These are phyloP conservation scores for Lecanicillium sp. DNA, from an alignment of 2,329 filamentous ascomycete genomes.

Conservation along the genomic window DNA sequence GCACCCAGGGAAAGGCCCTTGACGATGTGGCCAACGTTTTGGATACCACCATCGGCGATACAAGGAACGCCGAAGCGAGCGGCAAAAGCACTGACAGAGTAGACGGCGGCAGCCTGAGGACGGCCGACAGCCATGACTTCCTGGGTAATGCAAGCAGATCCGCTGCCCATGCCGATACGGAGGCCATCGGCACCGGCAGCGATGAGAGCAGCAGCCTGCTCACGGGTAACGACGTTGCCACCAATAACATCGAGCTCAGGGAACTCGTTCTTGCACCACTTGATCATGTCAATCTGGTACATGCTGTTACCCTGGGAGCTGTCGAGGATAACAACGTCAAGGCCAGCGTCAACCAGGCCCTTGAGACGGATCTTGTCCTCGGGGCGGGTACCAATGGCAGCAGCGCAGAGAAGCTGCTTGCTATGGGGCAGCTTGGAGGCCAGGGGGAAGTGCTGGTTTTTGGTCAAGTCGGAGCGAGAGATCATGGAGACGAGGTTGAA, in stretches of 20 bases:
- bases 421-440: conserved; percentile 94
- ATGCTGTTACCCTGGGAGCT: conserved; percentile 97
- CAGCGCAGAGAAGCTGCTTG: conserved; percentile 94
- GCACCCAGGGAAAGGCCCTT: conserved; percentile 94
- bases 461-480: conserved; percentile 91
- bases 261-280: conserved; percentile 84
- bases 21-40: conserved; percentile 98
- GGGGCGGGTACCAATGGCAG: conserved; percentile 88
- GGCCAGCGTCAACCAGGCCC: conserved; percentile 85
- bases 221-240: conserved; percentile 95
- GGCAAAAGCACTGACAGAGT: conserved; percentile 82
- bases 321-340: conserved; percentile 93
- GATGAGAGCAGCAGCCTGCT: conserved; percentile 88
- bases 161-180: conserved; percentile 97
- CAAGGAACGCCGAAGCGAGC: conserved; percentile 92
- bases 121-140: conserved; percentile 99
- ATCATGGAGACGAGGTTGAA: conserved; percentile 88
- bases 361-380: conserved; percentile 83
- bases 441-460: conserved; percentile 95
- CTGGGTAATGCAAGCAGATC: conserved; percentile 96
- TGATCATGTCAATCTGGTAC: conserved; percentile 98
- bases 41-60: conserved; percentile 95
- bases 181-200: conserved; percentile 92
- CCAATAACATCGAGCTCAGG: conserved; percentile 88
- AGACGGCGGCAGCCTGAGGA: conserved; percentile 89